Percentiles rank a stretch among this genome's conserved stretches.
Conservation (phyloP, 768 basidiomycete species). For the Russula sp. region DNA sequence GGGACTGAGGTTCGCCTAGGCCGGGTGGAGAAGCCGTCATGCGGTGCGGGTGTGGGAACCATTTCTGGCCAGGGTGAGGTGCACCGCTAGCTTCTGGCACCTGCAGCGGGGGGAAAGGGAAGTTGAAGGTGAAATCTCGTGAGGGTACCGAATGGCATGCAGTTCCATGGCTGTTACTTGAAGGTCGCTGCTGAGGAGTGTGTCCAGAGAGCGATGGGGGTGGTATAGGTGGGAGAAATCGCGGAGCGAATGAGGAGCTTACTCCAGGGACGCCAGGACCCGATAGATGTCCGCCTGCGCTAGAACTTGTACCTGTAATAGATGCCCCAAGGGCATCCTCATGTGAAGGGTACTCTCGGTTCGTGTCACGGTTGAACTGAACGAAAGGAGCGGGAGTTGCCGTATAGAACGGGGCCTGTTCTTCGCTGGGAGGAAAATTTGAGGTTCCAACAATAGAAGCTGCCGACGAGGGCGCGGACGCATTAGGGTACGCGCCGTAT, state of each 20-base stretch:
- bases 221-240: neutral
- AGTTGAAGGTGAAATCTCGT: slow-evolving; percentile 14
- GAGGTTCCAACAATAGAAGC: slow-evolving; percentile 25
- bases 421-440: slow-evolving; percentile 17
- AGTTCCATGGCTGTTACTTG: neutral
- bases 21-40: neutral
- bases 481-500: slow-evolving; percentile 55
- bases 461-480: slow-evolving; percentile 35
- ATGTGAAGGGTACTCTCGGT: neutral
- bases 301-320: slow-evolving; percentile 1
- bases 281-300: slow-evolving; percentile 11
- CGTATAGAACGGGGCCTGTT: slow-evolving; percentile 14
- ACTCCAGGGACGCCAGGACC: slow-evolving; percentile 24
- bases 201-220: neutral
- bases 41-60: neutral
- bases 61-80: neutral
- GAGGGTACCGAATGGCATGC: neutral
- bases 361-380: slow-evolving; percentile 8
- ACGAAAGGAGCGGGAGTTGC: slow-evolving; percentile 1
- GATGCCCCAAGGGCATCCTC: neutral
- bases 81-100: slow-evolving; percentile 2
- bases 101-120: slow-evolving; percentile 20
- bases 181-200: neutral
- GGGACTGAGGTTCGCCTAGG: neutral
- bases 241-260: slow-evolving; percentile 8